A percentile compares a stretch with the other conserved stretches of the same genome.
Conservation (phyloP, 805 yeast genomes). For the Sugiyamaella marilandica region DNA sequence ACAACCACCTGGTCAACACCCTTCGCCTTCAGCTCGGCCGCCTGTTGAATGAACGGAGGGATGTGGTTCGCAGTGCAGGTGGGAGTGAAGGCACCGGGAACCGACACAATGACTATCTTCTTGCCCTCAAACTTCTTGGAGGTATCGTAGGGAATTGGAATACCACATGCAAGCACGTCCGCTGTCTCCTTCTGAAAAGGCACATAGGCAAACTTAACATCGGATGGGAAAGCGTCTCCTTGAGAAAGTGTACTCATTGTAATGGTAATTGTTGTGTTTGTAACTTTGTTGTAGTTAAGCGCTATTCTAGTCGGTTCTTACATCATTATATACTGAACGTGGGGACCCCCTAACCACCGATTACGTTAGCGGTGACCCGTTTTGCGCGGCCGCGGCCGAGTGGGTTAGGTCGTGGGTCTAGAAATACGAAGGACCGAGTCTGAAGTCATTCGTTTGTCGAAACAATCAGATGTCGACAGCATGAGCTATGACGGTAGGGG, state of each 20-base stretch:
- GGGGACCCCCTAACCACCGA: too few species aligned
- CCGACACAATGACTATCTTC: slow-evolving; percentile 65
- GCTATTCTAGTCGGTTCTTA: neutral
- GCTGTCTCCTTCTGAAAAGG: slow-evolving; percentile 18
- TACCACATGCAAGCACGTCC: slow-evolving; percentile 35
- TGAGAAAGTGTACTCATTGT: neutral
- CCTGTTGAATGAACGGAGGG: slow-evolving; percentile 56
- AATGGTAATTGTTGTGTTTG: too few species aligned
- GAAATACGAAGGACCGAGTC: too few species aligned
- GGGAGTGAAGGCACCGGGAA: slow-evolving; percentile 87
- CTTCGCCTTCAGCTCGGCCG: slow-evolving; percentile 49
- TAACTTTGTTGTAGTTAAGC: neutral
- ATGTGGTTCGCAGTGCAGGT: slow-evolving; percentile 69
- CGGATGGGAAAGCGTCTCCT: slow-evolving; percentile 17
- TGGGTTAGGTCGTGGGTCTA: neutral
- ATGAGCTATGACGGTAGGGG: too few species aligned
- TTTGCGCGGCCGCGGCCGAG: neutral
- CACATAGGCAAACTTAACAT: slow-evolving; percentile 25
- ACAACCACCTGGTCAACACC: slow-evolving; percentile 62
- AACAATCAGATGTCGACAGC: too few species aligned
- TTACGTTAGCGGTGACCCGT: too few species aligned
- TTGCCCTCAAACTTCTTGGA: slow-evolving; percentile 38
- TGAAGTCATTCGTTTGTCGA: too few species aligned
- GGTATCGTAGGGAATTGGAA: slow-evolving; percentile 34
- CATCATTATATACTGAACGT: too few species aligned